Percentiles rank a stretch among this genome's conserved stretches.
Conservation (phyloP, 2,329 filamentous ascomycete genomes). For the Alternaria hordeiaustralica region DNA sequence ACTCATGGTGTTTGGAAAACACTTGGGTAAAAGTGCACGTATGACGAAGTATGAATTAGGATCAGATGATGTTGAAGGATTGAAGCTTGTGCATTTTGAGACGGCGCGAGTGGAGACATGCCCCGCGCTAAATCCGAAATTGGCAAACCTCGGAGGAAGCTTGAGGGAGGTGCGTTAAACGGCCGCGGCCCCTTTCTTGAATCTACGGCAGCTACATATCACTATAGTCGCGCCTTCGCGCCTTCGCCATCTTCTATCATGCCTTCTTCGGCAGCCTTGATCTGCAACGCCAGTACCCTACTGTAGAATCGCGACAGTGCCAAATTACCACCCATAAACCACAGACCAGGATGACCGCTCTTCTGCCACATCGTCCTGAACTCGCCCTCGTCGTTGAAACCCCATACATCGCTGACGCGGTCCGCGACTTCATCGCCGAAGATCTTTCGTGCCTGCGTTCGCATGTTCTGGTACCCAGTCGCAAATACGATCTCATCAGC, state of each 20-base stretch:
- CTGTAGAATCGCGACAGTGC: slow-evolving; percentile 57
- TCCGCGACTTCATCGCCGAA: slow-evolving; percentile 52
- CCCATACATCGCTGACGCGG: slow-evolving; percentile 54
- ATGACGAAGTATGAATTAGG: not conserved
- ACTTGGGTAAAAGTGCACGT: not conserved
- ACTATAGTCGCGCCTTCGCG: slow-evolving; percentile 4
- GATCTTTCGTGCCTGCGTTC: slow-evolving; percentile 46
- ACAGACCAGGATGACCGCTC: slow-evolving; percentile 48
- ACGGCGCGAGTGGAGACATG: slow-evolving; percentile 1
- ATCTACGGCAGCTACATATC: not conserved
- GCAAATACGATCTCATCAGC: slow-evolving; percentile 57
- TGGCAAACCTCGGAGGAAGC: slow-evolving; percentile 2
- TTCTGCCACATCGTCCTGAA: slow-evolving; percentile 51
- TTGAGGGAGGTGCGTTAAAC: not conserved
- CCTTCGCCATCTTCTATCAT: not conserved
- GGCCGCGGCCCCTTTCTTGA: not conserved
- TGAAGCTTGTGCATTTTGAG: slow-evolving; percentile 12
- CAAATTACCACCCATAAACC: slow-evolving; percentile 55
- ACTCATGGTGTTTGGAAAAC: not conserved
- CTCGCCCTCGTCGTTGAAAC: slow-evolving; percentile 57
- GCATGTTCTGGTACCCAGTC: slow-evolving; percentile 57
- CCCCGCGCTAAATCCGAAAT: slow-evolving; percentile 14
- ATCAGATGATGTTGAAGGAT: slow-evolving; percentile 1
- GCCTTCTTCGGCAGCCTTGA: slow-evolving; percentile 51
- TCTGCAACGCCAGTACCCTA: slow-evolving; percentile 55